Conservation (phyloP, 768 basidiomycete genomes). For the Pulveroboletus ravenelii region DNA sequence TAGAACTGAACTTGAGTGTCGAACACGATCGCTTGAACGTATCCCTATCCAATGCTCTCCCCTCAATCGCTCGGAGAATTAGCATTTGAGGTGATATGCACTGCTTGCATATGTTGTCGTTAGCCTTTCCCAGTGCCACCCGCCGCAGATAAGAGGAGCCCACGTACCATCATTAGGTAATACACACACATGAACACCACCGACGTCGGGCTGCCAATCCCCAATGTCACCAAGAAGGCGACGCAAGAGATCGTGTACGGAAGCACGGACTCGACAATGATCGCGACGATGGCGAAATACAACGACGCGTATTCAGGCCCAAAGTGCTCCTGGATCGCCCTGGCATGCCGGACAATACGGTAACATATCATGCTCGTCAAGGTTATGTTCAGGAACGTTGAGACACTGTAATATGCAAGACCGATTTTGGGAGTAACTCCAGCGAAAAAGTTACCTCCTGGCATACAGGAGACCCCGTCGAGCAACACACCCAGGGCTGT, state of each 20-base stretch:
- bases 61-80: conserved; percentile 21
- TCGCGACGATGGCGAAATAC: conserved; percentile 11
- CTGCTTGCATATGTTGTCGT: conserved; percentile 1
- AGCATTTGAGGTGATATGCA: conserved; percentile 27
- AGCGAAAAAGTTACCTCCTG: conserved; percentile 16
- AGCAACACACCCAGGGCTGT: conserved; percentile 18
- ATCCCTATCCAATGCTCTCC: conserved; percentile 11
- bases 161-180: conserved; percentile 19
- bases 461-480: conserved; percentile 9
- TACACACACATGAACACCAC: conserved; percentile 11
- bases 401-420: conserved; percentile 15
- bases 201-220: conserved; percentile 12
- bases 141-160: not conserved
- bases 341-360: conserved; percentile 10
- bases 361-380: conserved; percentile 25
- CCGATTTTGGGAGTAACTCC: conserved; percentile 9
- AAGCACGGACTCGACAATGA: conserved; percentile 22
- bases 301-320: conserved; percentile 14
- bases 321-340: conserved; percentile 2
- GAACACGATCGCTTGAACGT: not conserved
- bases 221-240: conserved; percentile 20
- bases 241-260: conserved; percentile 24
- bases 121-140: not conserved
- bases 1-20: conserved; percentile 9
- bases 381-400: conserved; percentile 13